A percentile compares a stretch with the other conserved stretches of the same genome.
These are phyloP conservation scores for Yamadazyma atlantica DNA, from an alignment of 1,139 yeast genomes.

Conservation along the genomic window DNA sequence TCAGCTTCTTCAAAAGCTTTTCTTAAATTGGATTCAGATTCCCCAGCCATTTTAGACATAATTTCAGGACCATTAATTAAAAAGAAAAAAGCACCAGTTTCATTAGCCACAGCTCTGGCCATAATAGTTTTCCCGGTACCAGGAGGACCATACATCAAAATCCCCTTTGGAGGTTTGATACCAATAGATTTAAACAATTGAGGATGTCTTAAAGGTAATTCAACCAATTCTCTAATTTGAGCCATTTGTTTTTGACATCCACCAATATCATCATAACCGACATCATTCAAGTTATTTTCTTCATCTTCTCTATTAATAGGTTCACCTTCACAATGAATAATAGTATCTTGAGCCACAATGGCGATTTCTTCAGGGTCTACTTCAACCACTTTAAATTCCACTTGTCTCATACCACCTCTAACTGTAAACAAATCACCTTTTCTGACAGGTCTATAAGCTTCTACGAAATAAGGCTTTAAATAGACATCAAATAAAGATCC, in stretches of 20 bases:
- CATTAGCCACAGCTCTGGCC: slow-evolving; percentile 99
- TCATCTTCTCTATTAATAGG: slow-evolving; percentile 99
- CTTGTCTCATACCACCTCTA: slow-evolving; percentile 98
- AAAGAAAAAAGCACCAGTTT: slow-evolving; percentile 98
- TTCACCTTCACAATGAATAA: slow-evolving; percentile 98
- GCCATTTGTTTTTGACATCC: slow-evolving; percentile 99
- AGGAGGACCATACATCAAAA: slow-evolving; percentile 97
- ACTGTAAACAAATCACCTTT: slow-evolving; percentile 96
- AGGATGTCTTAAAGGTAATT: slow-evolving; percentile 94
- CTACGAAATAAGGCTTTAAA: slow-evolving; percentile 96
- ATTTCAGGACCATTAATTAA: slow-evolving; percentile 99
- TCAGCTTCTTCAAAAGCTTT: slow-evolving; percentile 99
- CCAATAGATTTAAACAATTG: slow-evolving; percentile 95
- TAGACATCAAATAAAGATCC: slow-evolving; percentile 97
- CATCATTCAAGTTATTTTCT: slow-evolving; percentile 92
- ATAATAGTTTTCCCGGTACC: slow-evolving; percentile 98
- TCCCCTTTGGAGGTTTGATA: slow-evolving; percentile 96
- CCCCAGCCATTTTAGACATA: slow-evolving; percentile 99
- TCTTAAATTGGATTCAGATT: slow-evolving; percentile 94
- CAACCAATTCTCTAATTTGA: slow-evolving; percentile 95
- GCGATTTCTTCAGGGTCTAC: slow-evolving; percentile 98
- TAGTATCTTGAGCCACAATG: slow-evolving; percentile 97
- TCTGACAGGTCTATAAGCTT: slow-evolving; percentile 98
- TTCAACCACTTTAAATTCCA: slow-evolving; percentile 96
- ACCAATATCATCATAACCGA: slow-evolving; percentile 98